Conservation (phyloP, 768 basidiomycete species). For the Rhodotorula kratochvilovae region DNA sequence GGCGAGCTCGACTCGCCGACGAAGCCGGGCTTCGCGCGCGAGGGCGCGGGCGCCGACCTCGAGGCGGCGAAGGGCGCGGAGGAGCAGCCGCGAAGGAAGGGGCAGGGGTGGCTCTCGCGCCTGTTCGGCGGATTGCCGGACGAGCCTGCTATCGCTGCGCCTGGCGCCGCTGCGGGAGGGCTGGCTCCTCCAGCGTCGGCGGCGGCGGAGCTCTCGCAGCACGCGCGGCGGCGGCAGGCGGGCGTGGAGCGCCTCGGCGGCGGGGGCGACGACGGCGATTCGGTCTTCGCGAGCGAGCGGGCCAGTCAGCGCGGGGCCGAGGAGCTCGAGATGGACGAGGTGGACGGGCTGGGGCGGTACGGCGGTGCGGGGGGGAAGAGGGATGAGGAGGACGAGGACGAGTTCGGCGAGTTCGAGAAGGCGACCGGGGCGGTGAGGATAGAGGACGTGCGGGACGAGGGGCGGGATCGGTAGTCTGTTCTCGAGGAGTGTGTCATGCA, state of each 20-base stretch:
- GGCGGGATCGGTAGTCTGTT: no score
- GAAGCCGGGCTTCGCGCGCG: slow-evolving; percentile 47
- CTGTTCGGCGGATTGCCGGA: slow-evolving; percentile 22
- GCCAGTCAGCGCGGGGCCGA: slow-evolving; percentile 9
- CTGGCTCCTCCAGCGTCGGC: not conserved
- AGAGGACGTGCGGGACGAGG: not conserved
- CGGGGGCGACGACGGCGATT: slow-evolving; percentile 44
- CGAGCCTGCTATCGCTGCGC: not conserved
- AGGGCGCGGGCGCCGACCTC: not conserved
- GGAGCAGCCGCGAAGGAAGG: not conserved
- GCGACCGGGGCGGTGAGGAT: slow-evolving; percentile 8
- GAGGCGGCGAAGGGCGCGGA: not conserved
- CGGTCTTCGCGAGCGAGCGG: slow-evolving; percentile 46
- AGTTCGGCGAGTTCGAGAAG: slow-evolving; percentile 36
- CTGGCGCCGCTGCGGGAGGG: not conserved
- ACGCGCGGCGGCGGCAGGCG: slow-evolving; percentile 15
- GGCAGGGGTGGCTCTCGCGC: slow-evolving; percentile 13
- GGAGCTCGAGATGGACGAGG: slow-evolving; percentile 35
- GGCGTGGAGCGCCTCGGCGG: not conserved
- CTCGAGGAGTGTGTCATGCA: no score
- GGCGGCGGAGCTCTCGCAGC: slow-evolving; percentile 29
- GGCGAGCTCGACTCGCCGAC: slow-evolving; percentile 28
- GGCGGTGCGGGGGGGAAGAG: not conserved
- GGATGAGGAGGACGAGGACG: slow-evolving; percentile 8
- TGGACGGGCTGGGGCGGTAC: slow-evolving; percentile 25